A percentile compares a stretch with the other conserved stretches of the same genome.
These are phyloP conservation scores for Fusarium nanum DNA, from an alignment of 2,329 filamentous ascomycete species.

Conservation along the genomic window DNA sequence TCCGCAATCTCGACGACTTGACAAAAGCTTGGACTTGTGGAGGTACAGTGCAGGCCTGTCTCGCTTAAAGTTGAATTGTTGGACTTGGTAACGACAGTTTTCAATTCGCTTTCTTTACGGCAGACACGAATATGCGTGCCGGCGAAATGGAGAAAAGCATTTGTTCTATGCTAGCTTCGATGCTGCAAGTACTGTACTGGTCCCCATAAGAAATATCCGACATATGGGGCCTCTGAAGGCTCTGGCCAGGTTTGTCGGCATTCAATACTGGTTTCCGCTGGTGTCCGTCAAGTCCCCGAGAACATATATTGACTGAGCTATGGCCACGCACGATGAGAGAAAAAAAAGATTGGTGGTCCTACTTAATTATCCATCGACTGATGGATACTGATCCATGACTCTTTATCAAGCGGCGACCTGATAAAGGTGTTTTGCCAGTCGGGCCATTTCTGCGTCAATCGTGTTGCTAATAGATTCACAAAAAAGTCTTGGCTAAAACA, in stretches of 20 bases:
- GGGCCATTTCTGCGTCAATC: slow-evolving; percentile 25
- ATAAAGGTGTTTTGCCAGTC: slow-evolving; percentile 4
- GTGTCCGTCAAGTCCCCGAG: slow-evolving; percentile 2
- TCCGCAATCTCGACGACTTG: slow-evolving; percentile 24
- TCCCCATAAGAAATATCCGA: not conserved
- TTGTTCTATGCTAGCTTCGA: not conserved
- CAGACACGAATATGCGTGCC: not conserved
- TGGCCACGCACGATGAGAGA: slow-evolving; percentile 3
- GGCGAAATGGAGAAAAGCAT: not conserved
- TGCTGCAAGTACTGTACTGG: not conserved
- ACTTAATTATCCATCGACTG: not conserved
- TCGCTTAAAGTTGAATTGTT: not conserved
- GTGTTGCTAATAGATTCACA: slow-evolving; percentile 11
- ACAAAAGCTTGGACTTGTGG: slow-evolving; percentile 20
- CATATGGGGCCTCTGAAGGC: not conserved
- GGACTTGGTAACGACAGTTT: not conserved
- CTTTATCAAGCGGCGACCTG: slow-evolving; percentile 6
- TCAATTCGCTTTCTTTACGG: not conserved
- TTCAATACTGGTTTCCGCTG: slow-evolving; percentile 8
- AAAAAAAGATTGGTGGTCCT: not conserved
- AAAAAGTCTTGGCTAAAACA: slow-evolving; percentile 22
- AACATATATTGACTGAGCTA: slow-evolving; percentile 15
- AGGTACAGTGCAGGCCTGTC: slow-evolving; percentile 3
- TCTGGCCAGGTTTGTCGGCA: not conserved
- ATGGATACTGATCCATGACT: slow-evolving; percentile 9